phyloP scores from a whole-genome alignment of 495 filamentous ascomycete species.

The Aspergillus haitiensis region DNA sequence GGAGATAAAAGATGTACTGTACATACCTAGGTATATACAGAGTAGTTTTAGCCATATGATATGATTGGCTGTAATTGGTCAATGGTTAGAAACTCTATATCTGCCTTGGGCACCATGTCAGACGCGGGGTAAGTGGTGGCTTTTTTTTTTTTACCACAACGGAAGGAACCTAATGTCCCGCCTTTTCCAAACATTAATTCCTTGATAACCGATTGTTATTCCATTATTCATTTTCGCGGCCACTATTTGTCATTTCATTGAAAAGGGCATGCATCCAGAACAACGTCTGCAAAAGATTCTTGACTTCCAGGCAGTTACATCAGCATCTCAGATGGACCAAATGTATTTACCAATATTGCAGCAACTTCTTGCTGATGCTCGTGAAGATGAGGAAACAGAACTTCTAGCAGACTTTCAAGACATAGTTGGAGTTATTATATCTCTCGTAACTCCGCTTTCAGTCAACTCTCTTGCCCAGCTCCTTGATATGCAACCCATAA shows the following conservation, averaged over 20 bases:
- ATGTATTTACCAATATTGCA: constrained; percentile 29
- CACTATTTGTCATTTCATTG: constrained; percentile 28
- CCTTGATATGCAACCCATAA: neutral
- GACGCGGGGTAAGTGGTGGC: no score
- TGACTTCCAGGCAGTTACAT: constrained; percentile 10
- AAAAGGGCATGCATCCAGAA: constrained; percentile 19
- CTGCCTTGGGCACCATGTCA: no score
- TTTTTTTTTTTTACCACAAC: no score
- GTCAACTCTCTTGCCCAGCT: constrained; percentile 20
- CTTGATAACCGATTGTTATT: no score
- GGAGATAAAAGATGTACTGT: no score
- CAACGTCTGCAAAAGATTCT: constrained; percentile 21
- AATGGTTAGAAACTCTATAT: no score
- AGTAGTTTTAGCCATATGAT: no score
- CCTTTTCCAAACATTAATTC: no score
- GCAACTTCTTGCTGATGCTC: constrained; percentile 15
- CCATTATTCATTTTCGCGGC: constrained; percentile 33
- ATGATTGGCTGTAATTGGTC: no score
- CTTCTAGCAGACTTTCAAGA: constrained; percentile 22
- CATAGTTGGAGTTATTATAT: constrained; percentile 26
- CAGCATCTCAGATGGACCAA: constrained; percentile 15
- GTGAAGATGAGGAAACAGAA: constrained; percentile 2
- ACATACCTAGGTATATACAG: no score
- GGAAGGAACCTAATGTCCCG: no score
- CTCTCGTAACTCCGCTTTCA: constrained; percentile 27